Base-by-base conservation (phyloP, 2,329 filamentous ascomycete species). In the Canariomyces notabilis region DNA sequence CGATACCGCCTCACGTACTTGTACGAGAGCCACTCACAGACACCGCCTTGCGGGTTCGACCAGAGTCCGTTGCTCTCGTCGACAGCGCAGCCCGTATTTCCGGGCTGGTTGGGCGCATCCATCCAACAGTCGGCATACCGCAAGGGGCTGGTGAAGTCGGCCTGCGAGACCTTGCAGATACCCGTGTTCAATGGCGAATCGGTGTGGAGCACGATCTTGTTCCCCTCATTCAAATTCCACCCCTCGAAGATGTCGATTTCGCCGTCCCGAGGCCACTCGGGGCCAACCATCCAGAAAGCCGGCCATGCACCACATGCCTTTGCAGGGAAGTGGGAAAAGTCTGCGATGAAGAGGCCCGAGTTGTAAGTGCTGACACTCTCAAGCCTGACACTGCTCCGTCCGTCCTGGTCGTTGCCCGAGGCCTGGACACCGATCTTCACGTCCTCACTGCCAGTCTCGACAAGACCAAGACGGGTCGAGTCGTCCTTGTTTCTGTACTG, bases 281-380 rank as follows among this genome's bases (percentile, higher is more conserved):
- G 56, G 23, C 74, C 74, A 38, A 69, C 69, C 43, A 73, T 70
- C 74, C 75, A 78, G 64, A 83, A 74, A 67, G 84, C 82, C 4
- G 85, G 85, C 85, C 85, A 89, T 6, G 77, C 73, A 41, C 86
- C 85, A 56, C 85, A 89, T 35, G 73, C 68, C 8, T 75, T 72
- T 45, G 69, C 72, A 22, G 85, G 85, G 67, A 89, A 80, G 57
- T 89, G 83, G 12, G 68, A 72, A 53, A 89, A 77, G 59, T 87
- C 80, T 36, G 83, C 71, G 35, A 89, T 78, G 57, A 89, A 76
- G 21, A 89, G 76, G 20, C 82, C 85, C 47, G 80, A 72, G 51
- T 73, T 78, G 67, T 84, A 89, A 6, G 65, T 61, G 39, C 73
- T 72, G 48, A 74, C 80, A 60, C 82, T 85, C 51, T 80, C 76